These are phyloP conservation scores for Salvia hispanica DNA, from an alignment of 257 asterid genomes.

Conservation along the genomic window DNA sequence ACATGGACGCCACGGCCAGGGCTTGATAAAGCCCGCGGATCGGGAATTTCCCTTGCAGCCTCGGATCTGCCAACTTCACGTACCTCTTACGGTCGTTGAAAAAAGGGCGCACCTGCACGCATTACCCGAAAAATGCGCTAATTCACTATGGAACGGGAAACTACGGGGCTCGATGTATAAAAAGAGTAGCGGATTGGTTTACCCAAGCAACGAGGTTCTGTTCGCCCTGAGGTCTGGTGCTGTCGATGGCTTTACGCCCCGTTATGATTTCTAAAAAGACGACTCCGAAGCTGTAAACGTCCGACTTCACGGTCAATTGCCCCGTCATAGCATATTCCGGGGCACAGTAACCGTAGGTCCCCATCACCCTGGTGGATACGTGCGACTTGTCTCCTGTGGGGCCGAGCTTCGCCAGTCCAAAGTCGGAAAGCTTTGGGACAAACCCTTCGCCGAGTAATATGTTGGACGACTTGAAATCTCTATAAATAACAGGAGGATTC, in stretches of 20 bases:
- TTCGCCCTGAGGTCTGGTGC: conserved; percentile 82
- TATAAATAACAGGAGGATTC: conserved; percentile 90
- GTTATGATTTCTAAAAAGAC: conserved; percentile 96
- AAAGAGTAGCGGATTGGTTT: conserved; percentile 18
- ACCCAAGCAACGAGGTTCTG: conserved; percentile 98
- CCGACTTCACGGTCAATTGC: conserved; percentile 92
- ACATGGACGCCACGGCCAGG: conserved; percentile 96
- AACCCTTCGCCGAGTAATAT: conserved; percentile 85
- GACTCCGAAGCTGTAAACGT: conserved; percentile 96
- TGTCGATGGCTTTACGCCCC: conserved; percentile 94
- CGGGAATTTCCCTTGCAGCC: conserved; percentile 80
- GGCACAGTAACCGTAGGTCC: conserved; percentile 98
- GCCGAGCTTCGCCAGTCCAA: conserved; percentile 99
- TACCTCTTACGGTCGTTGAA: conserved; percentile 87
- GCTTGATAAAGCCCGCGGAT: conserved; percentile 95
- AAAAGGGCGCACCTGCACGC: conserved; percentile 87
- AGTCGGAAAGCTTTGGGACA: conserved; percentile 88
- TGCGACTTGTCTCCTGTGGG: conserved; percentile 99
- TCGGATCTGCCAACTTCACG: conserved; percentile 82
- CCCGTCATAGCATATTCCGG: conserved; percentile 99
- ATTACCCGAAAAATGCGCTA: conserved; percentile 10
- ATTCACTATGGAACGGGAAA: background rate
- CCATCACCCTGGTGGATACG: conserved; percentile 99
- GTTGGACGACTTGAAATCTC: conserved; percentile 98
- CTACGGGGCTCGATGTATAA: too few relatives aligned